A percentile compares a stretch with the other conserved stretches of the same genome.
These are phyloP conservation scores for Thuidium tamariscinum DNA, from an alignment of 225 moss, liverwort and hornwort genomes.

Conservation along the genomic window DNA sequence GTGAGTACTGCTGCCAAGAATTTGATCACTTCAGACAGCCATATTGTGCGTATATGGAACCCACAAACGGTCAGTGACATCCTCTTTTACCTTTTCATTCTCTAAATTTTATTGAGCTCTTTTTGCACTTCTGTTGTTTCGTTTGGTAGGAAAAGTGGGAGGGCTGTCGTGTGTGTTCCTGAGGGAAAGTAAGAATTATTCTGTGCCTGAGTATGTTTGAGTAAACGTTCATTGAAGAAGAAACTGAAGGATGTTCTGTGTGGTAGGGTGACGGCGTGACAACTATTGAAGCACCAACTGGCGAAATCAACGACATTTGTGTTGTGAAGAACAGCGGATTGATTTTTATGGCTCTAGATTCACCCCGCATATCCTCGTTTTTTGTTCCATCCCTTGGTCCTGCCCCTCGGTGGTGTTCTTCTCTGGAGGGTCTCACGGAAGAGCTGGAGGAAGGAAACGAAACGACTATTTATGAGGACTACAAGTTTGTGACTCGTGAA, in stretches of 20 bases:
- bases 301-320: slow-evolving; percentile 89
- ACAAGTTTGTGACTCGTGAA: slow-evolving; percentile 87
- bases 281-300: slow-evolving; percentile 77
- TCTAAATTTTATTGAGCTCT: background rate
- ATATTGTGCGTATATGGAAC: slow-evolving; percentile 84
- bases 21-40: slow-evolving; percentile 68
- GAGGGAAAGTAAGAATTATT: background rate
- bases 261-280: slow-evolving; percentile 66
- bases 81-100: background rate
- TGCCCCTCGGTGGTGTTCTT: slow-evolving; percentile 91
- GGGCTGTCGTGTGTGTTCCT: background rate
- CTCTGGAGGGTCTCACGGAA: slow-evolving; percentile 88
- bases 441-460: slow-evolving; percentile 86
- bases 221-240: background rate
- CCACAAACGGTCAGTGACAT: slow-evolving; percentile 61
- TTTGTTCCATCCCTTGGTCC: slow-evolving; percentile 89
- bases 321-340: slow-evolving; percentile 73
- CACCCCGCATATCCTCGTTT: slow-evolving; percentile 76
- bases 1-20: slow-evolving; percentile 65
- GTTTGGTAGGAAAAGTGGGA: background rate
- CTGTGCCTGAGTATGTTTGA: background rate
- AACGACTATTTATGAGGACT: slow-evolving; percentile 89
- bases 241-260: background rate
- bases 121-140: background rate
- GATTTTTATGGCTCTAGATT: slow-evolving; percentile 87